Conservation (phyloP, 2,329 filamentous ascomycete genomes). For the Verticillium tricorpus region DNA sequence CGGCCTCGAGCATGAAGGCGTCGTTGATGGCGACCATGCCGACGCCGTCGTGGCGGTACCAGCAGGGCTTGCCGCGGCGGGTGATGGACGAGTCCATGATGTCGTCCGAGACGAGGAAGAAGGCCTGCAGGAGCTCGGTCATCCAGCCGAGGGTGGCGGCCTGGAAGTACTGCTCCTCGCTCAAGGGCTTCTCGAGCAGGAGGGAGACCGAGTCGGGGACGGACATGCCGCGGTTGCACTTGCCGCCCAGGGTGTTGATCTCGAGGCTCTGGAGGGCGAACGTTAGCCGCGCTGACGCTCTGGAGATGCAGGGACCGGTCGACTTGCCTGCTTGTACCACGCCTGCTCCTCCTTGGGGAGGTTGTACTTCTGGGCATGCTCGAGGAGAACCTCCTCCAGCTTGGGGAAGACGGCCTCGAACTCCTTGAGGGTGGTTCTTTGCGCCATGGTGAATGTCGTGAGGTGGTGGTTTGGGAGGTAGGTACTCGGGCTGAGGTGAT, state of each 20-base stretch:
- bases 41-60: constrained; percentile 86
- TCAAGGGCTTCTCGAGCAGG: constrained; percentile 67
- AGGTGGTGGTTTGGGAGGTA: constrained; percentile 1
- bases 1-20: constrained; percentile 87
- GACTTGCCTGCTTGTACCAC: constrained; percentile 77
- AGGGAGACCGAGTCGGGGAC: constrained; percentile 86
- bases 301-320: constrained; percentile 8
- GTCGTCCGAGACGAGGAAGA: constrained; percentile 97
- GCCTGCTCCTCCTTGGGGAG: constrained; percentile 74
- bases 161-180: constrained; percentile 80
- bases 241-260: constrained; percentile 85
- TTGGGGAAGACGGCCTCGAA: constrained; percentile 90
- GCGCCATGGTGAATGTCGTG: constrained; percentile 42
- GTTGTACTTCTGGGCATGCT: constrained; percentile 76
- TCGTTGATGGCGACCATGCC: constrained; percentile 99
- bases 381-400: constrained; percentile 76
- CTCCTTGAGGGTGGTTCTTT: constrained; percentile 74
- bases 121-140: constrained; percentile 96
- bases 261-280: constrained; percentile 62
- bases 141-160: constrained; percentile 90
- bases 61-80: constrained; percentile 89
- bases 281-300: not conserved
- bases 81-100: constrained; percentile 98
- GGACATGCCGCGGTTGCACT: constrained; percentile 98
- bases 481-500: not conserved